Conservation (phyloP, 345 rosid species). For the Kandelia obovata region DNA sequence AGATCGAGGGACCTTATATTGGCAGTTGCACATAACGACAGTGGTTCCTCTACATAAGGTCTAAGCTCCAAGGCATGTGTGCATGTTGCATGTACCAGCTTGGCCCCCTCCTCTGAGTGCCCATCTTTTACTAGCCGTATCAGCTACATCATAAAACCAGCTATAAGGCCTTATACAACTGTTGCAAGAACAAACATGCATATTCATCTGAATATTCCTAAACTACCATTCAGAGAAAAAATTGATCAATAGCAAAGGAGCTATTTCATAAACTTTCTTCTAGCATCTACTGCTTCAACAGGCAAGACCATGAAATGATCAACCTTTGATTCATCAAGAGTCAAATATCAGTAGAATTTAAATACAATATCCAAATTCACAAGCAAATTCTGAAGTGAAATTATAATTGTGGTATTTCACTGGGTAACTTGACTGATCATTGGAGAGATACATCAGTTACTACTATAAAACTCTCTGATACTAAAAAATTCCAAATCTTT, state of each 20-base stretch:
- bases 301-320: too few species aligned
- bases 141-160: conserved; percentile 47
- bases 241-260: neutral
- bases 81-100: conserved; percentile 51
- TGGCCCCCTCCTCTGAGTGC: conserved; percentile 41
- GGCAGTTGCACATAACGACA: conserved; percentile 46
- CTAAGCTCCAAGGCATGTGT: conserved; percentile 80
- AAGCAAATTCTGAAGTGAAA: too few species aligned
- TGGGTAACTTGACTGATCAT: too few species aligned
- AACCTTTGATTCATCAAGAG: too few species aligned
- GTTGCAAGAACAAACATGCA: conserved; percentile 6
- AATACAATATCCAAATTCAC: too few species aligned
- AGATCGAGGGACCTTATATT: conserved; percentile 59
- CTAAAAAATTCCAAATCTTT: too few species aligned
- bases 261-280: neutral
- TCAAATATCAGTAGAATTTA: too few species aligned
- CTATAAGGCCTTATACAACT: conserved; percentile 16
- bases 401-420: too few species aligned
- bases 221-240: neutral
- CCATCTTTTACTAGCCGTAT: conserved; percentile 63
- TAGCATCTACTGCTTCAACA: too few species aligned
- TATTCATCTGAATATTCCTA: conserved; percentile 4
- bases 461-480: too few species aligned
- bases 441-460: too few species aligned
- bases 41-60: conserved; percentile 90